Evolutionary conservation across 2,329 filamentous ascomycete species (phyloP).

Genomic region (Pseudogymnoascus sp.): DNA sequence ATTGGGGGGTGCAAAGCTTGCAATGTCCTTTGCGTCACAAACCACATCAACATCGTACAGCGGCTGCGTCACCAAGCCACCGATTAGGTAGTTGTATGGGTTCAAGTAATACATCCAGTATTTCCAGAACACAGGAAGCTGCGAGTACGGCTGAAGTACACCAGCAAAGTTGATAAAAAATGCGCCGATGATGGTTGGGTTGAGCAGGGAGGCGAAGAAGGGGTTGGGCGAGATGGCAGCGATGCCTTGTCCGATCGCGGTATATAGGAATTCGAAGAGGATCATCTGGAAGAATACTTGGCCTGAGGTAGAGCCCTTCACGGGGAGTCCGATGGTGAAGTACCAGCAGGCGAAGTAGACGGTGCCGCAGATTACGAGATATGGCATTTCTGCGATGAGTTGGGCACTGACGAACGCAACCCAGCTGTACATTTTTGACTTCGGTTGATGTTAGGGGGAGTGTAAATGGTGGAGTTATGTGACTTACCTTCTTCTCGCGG

Average conservation of each 20-base stretch:
- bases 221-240: conserved; percentile 56
- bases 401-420: conserved; percentile 49
- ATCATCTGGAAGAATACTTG: conserved; percentile 48
- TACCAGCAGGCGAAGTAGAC: conserved; percentile 49
- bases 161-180: conserved; percentile 65
- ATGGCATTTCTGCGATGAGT: conserved; percentile 41
- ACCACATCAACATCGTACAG: conserved; percentile 41
- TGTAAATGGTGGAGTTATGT: neutral
- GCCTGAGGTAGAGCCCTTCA: conserved; percentile 35
- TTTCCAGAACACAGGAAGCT: conserved; percentile 60
- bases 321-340: conserved; percentile 42
- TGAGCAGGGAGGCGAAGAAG: conserved; percentile 51
- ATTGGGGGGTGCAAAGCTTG: conserved; percentile 31
- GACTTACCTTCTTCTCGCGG: conserved; percentile 33
- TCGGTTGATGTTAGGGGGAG: conserved; percentile 33
- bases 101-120: conserved; percentile 49
- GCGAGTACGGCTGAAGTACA: conserved; percentile 60
- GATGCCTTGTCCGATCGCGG: conserved; percentile 54
- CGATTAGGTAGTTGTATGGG: conserved; percentile 56
- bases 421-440: conserved; percentile 56
- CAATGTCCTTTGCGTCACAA: conserved; percentile 45
- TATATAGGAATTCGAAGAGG: conserved; percentile 55
- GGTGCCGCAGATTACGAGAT: conserved; percentile 37
- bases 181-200: conserved; percentile 49
- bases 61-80: conserved; percentile 46